phyloP scores from a whole-genome alignment of 2,329 filamentous ascomycete genomes.

The Hypoxylon sp. region DNA sequence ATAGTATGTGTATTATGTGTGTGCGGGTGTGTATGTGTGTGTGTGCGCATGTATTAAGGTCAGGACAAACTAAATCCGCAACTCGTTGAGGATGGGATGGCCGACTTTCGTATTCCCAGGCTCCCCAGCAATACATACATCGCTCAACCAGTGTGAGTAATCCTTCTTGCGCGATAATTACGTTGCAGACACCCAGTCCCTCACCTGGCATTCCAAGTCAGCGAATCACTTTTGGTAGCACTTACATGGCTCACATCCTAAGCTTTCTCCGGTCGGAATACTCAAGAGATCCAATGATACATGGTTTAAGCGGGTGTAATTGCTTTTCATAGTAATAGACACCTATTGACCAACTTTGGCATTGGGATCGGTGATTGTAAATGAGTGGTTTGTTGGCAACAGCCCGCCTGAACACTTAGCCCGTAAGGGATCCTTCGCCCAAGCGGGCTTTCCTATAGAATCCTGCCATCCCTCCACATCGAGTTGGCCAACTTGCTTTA shows the following conservation, averaged over 20 bases:
- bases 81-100: constrained; percentile 20
- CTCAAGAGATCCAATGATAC: constrained; percentile 26
- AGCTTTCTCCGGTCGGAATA: constrained; percentile 22
- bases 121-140: background rate
- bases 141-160: constrained; percentile 22
- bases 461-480: constrained; percentile 4
- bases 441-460: constrained; percentile 26
- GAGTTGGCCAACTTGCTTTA: background rate
- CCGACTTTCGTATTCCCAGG: constrained; percentile 13
- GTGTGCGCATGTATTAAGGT: constrained; percentile 13
- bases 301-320: constrained; percentile 27
- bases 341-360: constrained; percentile 8
- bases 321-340: constrained; percentile 32
- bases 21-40: too few relatives aligned
- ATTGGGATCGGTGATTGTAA: constrained; percentile 20
- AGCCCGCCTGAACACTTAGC: constrained; percentile 4
- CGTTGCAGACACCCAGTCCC: constrained; percentile 25
- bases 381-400: constrained; percentile 31
- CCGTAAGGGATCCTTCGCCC: constrained; percentile 6
- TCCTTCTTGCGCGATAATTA: constrained; percentile 36
- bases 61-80: constrained; percentile 22
- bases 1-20: too few relatives aligned
- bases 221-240: constrained; percentile 35
- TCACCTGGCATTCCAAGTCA: constrained; percentile 9
- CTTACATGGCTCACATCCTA: constrained; percentile 30